A percentile compares a stretch with the other conserved stretches of the same genome.
Evolutionary conservation across 108 stramenopile genomes (phyloP).

Genomic region (Seminavis robusta): DNA sequence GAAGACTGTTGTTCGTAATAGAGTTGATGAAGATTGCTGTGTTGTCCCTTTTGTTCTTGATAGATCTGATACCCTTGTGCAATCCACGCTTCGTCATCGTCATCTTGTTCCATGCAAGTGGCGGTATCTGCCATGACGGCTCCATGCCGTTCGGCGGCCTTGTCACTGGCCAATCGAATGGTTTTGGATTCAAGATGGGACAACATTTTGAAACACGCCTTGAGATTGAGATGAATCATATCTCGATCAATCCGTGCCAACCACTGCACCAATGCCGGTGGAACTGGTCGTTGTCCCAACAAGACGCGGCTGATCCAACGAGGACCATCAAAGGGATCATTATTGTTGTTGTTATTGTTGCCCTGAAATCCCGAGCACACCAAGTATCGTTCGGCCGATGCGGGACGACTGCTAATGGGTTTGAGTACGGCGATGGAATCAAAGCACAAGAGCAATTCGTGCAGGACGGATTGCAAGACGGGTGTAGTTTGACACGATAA

Average conservation of each 20-base stretch:
- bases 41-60: too few relatives aligned
- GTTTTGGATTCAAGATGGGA: conserved; percentile 32
- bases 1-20: too few relatives aligned
- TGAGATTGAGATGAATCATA: conserved; percentile 48
- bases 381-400: conserved; percentile 83
- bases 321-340: conserved; percentile 37
- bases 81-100: too few relatives aligned
- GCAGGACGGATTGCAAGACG: conserved; percentile 34
- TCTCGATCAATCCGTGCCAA: conserved; percentile 44
- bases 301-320: conserved; percentile 54
- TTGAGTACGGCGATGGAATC: conserved; percentile 52
- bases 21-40: too few relatives aligned
- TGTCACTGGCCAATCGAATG: too few relatives aligned
- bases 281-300: conserved; percentile 29
- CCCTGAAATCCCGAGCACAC: conserved; percentile 61
- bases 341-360: not conserved
- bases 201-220: conserved; percentile 54
- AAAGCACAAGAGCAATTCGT: conserved; percentile 35
- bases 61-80: too few relatives aligned
- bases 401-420: conserved; percentile 81
- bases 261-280: conserved; percentile 11
- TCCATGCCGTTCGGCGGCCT: too few relatives aligned
- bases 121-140: too few relatives aligned
- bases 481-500: conserved; percentile 66
- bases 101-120: too few relatives aligned